These are phyloP conservation scores for Rhododendron henanense DNA, from an alignment of 148 eudicot species.

Conservation along the genomic window DNA sequence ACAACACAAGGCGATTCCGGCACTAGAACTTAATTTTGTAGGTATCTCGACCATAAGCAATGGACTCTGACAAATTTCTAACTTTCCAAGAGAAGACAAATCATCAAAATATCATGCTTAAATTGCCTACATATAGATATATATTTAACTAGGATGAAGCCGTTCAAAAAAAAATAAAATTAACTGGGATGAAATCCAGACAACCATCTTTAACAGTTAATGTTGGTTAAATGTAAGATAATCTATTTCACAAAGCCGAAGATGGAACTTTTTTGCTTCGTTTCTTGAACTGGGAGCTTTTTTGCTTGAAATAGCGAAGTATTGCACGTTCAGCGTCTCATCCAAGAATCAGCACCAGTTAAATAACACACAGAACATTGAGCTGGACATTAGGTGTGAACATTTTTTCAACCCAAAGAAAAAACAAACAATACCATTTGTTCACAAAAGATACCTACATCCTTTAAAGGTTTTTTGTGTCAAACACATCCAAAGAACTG, in stretches of 20 bases:
- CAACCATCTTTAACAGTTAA: neutral
- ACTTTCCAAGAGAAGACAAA: neutral
- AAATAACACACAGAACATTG: neutral
- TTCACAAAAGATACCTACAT: neutral
- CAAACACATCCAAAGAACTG: conserved; percentile 76
- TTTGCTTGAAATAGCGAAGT: neutral
- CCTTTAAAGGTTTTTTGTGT: neutral
- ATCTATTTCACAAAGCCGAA: conserved; percentile 11
- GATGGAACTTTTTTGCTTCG: neutral
- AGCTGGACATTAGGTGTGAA: neutral
- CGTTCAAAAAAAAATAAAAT: no score
- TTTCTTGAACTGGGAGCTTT: neutral
- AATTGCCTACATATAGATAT: neutral
- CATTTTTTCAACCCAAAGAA: neutral
- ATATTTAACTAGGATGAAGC: neutral
- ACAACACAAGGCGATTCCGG: neutral
- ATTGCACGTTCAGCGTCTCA: neutral
- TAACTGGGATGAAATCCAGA: neutral
- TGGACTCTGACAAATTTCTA: neutral
- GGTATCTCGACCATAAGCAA: neutral
- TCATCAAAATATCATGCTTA: neutral
- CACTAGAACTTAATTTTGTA: neutral
- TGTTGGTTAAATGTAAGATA: neutral
- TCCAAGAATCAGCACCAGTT: neutral
- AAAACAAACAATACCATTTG: neutral